These are phyloP conservation scores for Microbotryomycetes sp. DNA, from an alignment of 1,284 basidiomycete species.

Conservation along the genomic window DNA sequence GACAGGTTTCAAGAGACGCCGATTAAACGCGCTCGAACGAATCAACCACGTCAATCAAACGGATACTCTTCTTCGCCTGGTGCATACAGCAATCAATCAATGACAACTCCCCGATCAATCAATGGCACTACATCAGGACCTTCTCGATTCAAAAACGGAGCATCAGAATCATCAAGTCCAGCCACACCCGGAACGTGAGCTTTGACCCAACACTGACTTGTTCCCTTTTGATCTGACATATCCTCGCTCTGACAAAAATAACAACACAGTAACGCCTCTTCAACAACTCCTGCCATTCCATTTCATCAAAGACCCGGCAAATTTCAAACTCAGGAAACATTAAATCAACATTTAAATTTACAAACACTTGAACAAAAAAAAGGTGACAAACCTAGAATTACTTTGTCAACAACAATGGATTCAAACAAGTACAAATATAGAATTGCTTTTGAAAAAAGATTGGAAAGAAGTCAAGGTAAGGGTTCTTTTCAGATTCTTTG, in stretches of 20 bases:
- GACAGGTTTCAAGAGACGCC: background rate
- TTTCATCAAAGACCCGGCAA: conserved; percentile 15
- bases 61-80: background rate
- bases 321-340: conserved; percentile 29
- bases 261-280: background rate
- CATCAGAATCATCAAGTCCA: too few species aligned
- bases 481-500: conserved; percentile 2
- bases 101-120: background rate
- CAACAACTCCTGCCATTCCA: conserved; percentile 13
- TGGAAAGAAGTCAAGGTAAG: conserved; percentile 69
- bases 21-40: background rate
- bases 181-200: too few species aligned
- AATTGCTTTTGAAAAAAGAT: conserved; percentile 88
- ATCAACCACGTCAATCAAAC: background rate
- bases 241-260: too few species aligned
- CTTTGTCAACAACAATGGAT: conserved; percentile 21
- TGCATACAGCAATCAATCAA: too few species aligned
- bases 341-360: conserved; percentile 33
- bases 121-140: background rate
- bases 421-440: conserved; percentile 48
- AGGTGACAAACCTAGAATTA: conserved; percentile 16
- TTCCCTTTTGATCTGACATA: too few species aligned
- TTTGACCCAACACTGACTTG: too few species aligned
- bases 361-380: conserved; percentile 13
- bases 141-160: background rate